A percentile compares a stretch with the other conserved stretches of the same genome.
Conservation (phyloP, 2,329 filamentous ascomycete genomes). For the Nigrograna mackinnonii region DNA sequence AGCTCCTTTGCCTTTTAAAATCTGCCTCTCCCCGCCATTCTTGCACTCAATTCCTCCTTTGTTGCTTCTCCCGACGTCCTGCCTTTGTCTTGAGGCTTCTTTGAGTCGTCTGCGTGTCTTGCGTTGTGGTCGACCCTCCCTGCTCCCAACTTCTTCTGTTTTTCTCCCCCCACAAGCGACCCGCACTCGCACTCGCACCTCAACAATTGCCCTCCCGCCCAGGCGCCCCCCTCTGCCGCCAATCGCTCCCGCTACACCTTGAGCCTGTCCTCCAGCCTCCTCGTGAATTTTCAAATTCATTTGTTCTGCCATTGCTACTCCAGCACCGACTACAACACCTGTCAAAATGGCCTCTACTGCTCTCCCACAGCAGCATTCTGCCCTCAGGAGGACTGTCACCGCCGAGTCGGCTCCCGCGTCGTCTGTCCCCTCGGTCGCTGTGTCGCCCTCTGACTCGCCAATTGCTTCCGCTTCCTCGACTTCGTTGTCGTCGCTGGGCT, state of each 20-base stretch:
- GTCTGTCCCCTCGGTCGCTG: conserved; percentile 55
- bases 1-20: neutral
- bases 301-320: conserved; percentile 8
- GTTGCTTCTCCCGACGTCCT: conserved; percentile 1
- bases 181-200: conserved; percentile 5
- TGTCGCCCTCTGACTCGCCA: conserved; percentile 63
- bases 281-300: neutral
- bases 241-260: conserved; percentile 5
- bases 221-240: neutral
- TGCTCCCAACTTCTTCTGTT: neutral
- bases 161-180: conserved; percentile 9
- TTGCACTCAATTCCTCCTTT: conserved; percentile 1
- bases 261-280: conserved; percentile 1
- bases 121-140: conserved; percentile 2
- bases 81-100: conserved; percentile 1
- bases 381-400: conserved; percentile 51
- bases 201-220: conserved; percentile 3
- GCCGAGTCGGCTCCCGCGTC: conserved; percentile 58
- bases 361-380: conserved; percentile 53
- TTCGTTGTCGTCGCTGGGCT: conserved; percentile 87
- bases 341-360: conserved; percentile 51
- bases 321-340: neutral
- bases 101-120: conserved; percentile 2
- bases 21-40: conserved; percentile 2
- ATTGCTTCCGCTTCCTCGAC: conserved; percentile 76